Conservation (phyloP, 768 basidiomycete species). For the Dentipellis fragilis region DNA sequence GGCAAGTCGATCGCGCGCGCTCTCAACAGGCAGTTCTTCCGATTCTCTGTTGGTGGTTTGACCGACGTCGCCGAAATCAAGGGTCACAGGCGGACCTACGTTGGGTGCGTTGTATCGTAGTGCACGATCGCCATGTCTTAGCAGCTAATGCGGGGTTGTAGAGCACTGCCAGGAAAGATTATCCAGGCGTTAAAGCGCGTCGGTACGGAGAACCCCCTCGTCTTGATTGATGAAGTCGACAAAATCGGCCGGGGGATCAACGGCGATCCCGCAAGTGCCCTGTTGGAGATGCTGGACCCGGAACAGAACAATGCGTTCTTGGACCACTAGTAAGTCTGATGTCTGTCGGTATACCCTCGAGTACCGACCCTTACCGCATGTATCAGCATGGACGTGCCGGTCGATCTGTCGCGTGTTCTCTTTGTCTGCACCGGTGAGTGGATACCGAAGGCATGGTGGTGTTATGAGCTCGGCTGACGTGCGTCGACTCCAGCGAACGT, state of each 20-base stretch:
- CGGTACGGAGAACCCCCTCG: constrained; percentile 88
- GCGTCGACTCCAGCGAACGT: constrained; percentile 51
- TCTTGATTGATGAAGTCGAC: constrained; percentile 92
- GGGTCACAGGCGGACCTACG: constrained; percentile 95
- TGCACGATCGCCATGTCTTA: neutral
- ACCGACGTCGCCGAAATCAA: constrained; percentile 99
- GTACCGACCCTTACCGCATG: neutral
- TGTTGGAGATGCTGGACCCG: constrained; percentile 89
- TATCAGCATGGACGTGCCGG: constrained; percentile 86
- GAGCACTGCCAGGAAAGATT: constrained; percentile 89
- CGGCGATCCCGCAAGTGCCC: constrained; percentile 85
- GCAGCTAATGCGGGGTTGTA: constrained; percentile 17
- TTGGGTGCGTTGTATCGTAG: constrained; percentile 44
- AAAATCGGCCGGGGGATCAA: constrained; percentile 89
- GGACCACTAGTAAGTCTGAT: constrained; percentile 75
- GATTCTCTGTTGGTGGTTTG: constrained; percentile 93
- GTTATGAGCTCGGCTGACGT: neutral
- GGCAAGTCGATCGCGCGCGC: constrained; percentile 93
- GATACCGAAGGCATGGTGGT: neutral
- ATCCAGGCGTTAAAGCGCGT: constrained; percentile 91
- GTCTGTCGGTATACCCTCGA: neutral
- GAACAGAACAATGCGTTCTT: constrained; percentile 93
- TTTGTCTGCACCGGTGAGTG: constrained; percentile 83
- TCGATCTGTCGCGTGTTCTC: constrained; percentile 90
- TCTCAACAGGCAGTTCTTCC: constrained; percentile 85